These are phyloP conservation scores for Rhodotorula taiwanensis DNA, from an alignment of 768 basidiomycete species.

Conservation along the genomic window DNA sequence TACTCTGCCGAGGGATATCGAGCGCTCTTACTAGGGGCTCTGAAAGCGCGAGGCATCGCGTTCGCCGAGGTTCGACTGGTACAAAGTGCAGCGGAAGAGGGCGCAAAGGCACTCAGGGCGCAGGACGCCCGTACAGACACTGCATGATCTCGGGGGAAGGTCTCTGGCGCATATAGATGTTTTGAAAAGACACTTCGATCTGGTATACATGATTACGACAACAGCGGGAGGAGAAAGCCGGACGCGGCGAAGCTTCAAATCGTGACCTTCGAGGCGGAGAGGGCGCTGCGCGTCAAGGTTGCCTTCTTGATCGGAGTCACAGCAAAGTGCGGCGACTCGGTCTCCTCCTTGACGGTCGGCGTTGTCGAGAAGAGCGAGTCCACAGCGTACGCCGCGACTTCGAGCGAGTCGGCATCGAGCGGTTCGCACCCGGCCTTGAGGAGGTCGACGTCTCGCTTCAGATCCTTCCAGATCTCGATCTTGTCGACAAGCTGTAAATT, in stretches of 20 bases:
- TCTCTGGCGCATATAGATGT: too few relatives aligned
- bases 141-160: too few relatives aligned
- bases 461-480: constrained; percentile 13
- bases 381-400: neutral
- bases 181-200: too few relatives aligned
- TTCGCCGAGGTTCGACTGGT: constrained; percentile 38
- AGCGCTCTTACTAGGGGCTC: constrained; percentile 32
- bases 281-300: too few relatives aligned
- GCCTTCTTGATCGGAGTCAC: neutral
- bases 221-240: too few relatives aligned
- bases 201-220: too few relatives aligned
- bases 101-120: constrained; percentile 37
- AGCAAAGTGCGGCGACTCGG: too few relatives aligned
- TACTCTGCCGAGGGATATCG: constrained; percentile 40
- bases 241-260: too few relatives aligned
- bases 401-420: neutral
- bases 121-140: too few relatives aligned
- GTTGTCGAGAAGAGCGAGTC: constrained; percentile 3
- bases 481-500: constrained; percentile 11
- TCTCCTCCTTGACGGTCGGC: neutral
- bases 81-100: constrained; percentile 41
- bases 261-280: too few relatives aligned
- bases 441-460: constrained; percentile 3
- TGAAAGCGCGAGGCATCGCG: constrained; percentile 33
- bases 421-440: neutral